phyloP scores from a whole-genome alignment of 805 yeast species.

The Myxozyma mucilagina region DNA sequence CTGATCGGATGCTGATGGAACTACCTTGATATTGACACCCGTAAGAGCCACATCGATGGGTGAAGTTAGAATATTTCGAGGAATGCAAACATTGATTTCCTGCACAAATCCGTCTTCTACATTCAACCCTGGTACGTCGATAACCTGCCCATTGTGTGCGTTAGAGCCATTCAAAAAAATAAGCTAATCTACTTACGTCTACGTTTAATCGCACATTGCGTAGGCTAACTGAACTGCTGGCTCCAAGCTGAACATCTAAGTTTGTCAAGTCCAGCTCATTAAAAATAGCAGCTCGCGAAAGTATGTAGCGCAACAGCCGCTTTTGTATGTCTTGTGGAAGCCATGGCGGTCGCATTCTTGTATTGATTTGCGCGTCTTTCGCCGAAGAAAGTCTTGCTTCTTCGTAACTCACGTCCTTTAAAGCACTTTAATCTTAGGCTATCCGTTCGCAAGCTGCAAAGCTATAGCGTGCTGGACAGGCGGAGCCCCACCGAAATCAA shows the following conservation, averaged over 20 bases:
- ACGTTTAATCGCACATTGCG: constrained; percentile 31
- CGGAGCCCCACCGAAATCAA: too few relatives aligned
- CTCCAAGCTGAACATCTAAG: constrained; percentile 73
- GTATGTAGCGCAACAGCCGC: constrained; percentile 72
- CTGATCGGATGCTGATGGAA: constrained; percentile 39
- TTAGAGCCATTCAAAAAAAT: not conserved
- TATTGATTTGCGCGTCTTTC: not conserved
- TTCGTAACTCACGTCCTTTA: not conserved
- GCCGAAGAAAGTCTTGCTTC: not conserved
- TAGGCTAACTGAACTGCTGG: constrained; percentile 45
- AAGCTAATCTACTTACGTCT: constrained; percentile 15
- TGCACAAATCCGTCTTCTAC: constrained; percentile 28
- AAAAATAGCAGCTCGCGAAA: constrained; percentile 78
- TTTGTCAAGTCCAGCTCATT: constrained; percentile 80
- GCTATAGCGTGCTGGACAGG: too few relatives aligned
- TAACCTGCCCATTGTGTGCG: constrained; percentile 9
- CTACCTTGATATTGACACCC: constrained; percentile 54
- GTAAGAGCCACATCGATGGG: constrained; percentile 60
- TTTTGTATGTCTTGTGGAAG: constrained; percentile 84
- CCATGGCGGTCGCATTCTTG: constrained; percentile 49
- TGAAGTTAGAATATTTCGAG: constrained; percentile 44
- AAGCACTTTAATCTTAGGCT: not conserved
- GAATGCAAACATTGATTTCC: constrained; percentile 27
- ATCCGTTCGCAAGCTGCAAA: too few relatives aligned
- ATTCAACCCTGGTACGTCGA: constrained; percentile 32